Percentiles rank a stretch among this genome's conserved stretches.
These are phyloP conservation scores for Trichosporon sp. DNA, from an alignment of 1,284 basidiomycete genomes.

Conservation along the genomic window DNA sequence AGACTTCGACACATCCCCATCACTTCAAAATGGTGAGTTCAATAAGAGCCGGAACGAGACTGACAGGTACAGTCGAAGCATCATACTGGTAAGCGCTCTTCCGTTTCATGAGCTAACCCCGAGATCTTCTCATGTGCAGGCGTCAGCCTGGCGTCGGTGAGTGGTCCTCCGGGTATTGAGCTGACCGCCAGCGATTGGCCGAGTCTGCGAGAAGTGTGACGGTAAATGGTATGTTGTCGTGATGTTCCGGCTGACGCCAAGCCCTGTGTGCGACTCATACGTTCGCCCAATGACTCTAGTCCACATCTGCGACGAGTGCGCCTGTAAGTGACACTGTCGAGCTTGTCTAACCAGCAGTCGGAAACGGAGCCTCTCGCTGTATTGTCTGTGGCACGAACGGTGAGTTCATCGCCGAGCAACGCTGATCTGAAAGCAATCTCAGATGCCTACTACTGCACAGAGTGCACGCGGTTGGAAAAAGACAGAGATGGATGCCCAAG, in stretches of 20 bases:
- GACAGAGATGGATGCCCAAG: conserved; percentile 98
- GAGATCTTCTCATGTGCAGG: conserved; percentile 94
- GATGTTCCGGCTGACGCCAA: conserved; percentile 42
- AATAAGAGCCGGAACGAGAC: not conserved
- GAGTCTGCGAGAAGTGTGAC: conserved; percentile 98
- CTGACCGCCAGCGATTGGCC: conserved; percentile 70
- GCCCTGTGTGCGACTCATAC: conserved; percentile 98
- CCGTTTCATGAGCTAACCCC: conserved; percentile 9
- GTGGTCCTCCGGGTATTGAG: conserved; percentile 40
- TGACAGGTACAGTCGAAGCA: conserved; percentile 65
- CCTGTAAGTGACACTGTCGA: conserved; percentile 55
- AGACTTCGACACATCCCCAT: not conserved
- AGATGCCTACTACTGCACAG: conserved; percentile 94
- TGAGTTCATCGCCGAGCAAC: conserved; percentile 48
- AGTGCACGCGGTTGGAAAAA: conserved; percentile 94
- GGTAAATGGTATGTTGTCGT: conserved; percentile 82
- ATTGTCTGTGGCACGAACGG: conserved; percentile 94
- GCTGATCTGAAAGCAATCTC: conserved; percentile 70
- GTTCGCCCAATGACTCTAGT: conserved; percentile 97
- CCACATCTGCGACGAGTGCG: conserved; percentile 98
- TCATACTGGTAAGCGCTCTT: conserved; percentile 66
- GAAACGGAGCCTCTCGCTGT: conserved; percentile 92
- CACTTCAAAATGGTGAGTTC: conserved; percentile 16
- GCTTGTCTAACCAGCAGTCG: conserved; percentile 53
- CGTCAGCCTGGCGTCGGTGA: conserved; percentile 90